Conservation (phyloP, 176 grass and related monocot species). For the Musa beccarii region DNA sequence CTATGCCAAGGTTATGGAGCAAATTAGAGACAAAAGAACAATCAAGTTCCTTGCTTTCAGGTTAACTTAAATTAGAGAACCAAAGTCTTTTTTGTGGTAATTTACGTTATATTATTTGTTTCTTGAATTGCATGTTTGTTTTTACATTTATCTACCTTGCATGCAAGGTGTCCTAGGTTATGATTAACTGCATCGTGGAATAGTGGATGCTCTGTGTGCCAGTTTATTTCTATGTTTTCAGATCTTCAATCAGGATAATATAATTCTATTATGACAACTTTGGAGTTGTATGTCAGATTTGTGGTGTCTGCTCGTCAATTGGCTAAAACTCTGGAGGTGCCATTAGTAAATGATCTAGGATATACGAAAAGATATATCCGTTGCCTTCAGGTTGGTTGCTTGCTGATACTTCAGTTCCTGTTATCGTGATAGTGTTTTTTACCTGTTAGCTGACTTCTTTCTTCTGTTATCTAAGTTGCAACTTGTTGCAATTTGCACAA, state of each 20-base stretch:
- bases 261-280: not conserved
- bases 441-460: not conserved
- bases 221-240: not conserved
- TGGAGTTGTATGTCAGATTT: slow-evolving; percentile 52
- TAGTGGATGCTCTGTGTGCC: not conserved
- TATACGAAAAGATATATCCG: slow-evolving; percentile 97
- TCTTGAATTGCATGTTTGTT: too few relatives aligned
- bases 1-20: too few relatives aligned
- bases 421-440: not conserved
- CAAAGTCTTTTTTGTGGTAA: too few relatives aligned
- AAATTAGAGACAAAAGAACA: too few relatives aligned
- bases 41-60: too few relatives aligned
- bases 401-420: not conserved
- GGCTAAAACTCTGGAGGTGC: slow-evolving; percentile 83
- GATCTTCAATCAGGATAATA: not conserved
- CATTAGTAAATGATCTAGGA: slow-evolving; percentile 96
- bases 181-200: not conserved
- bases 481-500: not conserved
- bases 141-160: too few relatives aligned
- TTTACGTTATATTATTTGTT: too few relatives aligned
- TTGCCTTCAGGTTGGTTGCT: slow-evolving; percentile 73
- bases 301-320: slow-evolving; percentile 68
- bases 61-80: too few relatives aligned
- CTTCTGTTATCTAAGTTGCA: not conserved
- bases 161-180: not conserved